Base-by-base conservation (phyloP, 169 alveolate genomes). In the Cryptosporidium baileyi region DNA sequence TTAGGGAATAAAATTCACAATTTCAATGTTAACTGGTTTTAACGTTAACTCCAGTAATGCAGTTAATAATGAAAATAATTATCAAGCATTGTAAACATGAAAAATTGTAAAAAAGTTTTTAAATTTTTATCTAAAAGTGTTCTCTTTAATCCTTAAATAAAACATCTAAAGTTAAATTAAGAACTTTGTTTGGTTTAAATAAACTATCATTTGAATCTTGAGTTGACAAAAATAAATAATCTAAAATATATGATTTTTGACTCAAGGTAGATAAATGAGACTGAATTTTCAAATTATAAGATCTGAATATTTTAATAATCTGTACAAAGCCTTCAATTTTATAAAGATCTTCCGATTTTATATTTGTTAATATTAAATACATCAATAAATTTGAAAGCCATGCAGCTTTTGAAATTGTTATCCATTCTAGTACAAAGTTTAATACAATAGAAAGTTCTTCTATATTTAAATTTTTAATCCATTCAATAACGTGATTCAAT, bases 241-340 rank as follows among this genome's bases (percentile, higher is more conserved):
- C 85, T 15, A 74, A 17, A n/a, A 74, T 54, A 22, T 74, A 74
- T 0, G 85, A 36, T 47, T 74, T 74, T 24, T 74, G 85, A 54
- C 54, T 26, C 19, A 74, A 24, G n/a, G 61, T 34, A 24, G 67
- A 74, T 15, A 51, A 43, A 6, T 57, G 85, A 4, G 41, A 32
- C 24, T 74, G 65, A 17, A 54, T 36, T 43, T 74, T 74, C 6
- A 22, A 24, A 57, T 74, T 74, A 59, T 74, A 74, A 9, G 85
- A 51, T 54, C 85, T 74, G 36, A 74, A 74, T 54, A 59, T 59
- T 54, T 51, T 47, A 2, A 57, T 47, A 38, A 74, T 74, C 19
- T 74, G 85, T 15, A 45, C 41, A 74, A 74, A 74, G 0, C 85
- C 85, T 36, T 74, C 85, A 30, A 74, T 40, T 41, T 74, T 54